Base-by-base conservation (phyloP, 805 yeast species). In the Martiniozyma abietophila region DNA sequence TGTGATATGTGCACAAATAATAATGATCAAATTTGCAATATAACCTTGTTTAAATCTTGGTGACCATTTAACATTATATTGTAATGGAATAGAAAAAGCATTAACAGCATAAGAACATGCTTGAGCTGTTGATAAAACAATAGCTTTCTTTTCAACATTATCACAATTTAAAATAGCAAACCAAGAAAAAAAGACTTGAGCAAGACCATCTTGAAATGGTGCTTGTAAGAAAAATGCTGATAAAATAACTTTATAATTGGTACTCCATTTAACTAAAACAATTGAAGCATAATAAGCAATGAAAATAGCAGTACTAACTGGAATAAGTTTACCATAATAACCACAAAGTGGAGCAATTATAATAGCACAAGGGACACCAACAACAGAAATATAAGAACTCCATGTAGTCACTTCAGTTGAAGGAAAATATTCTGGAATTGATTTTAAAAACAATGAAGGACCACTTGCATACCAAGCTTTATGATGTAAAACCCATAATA, bases 301-400 rank as follows among this genome's bases (percentile, higher is more conserved):
- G 9, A 17, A 4, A 21, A 40, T 25, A 4, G 35, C 42, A 11
- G 30, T 2, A 5, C 20, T 16, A 8, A 33, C 36, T 3, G 38
- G 32, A 8, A 41, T 10, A 25, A 40, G 8, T 40, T 47, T 38
- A 35, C 52, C 38, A 28, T 64, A 46, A 4, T 64, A 50, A 48
- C 67, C 56, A 2, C 74, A 68, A 22, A 65, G 36, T 26, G 64
- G 51, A 8, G 64, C 50, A 17, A 58, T 48, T 3, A 62, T 31
- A 17, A 44, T 40, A 4, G 50, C 42, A n/a, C 35, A 31, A 29
- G 45, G 45, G 29, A 40, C 42, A 34, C 41, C 47, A 16, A 27
- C 25, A 22, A 26, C 16, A 17, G 23, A 25, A n/a, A 34, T 36
- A 27, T 35, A 40, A 5, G 46, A 31, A 26, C 38, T 31, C 40